phyloP scores from a whole-genome alignment of 495 filamentous ascomycete species.

The Neurospora sp. region DNA sequence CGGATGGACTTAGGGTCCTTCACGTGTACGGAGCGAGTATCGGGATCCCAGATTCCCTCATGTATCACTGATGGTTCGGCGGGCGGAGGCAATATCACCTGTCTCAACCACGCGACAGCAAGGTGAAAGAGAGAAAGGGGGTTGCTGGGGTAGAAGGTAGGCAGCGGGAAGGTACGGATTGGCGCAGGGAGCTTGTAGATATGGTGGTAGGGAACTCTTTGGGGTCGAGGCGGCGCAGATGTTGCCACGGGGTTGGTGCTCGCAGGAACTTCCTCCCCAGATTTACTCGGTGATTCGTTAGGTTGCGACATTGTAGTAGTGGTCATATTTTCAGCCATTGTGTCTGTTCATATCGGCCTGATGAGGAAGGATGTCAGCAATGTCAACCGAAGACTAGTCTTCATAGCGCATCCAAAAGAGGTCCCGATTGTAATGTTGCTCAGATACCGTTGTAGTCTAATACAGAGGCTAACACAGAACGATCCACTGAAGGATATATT shows the following conservation, averaged over 20 bases:
- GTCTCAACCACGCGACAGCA: constrained; percentile 62
- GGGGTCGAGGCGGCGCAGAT: constrained; percentile 8
- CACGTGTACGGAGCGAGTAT: constrained; percentile 77
- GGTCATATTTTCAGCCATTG: constrained; percentile 31
- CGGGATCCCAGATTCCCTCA: constrained; percentile 62
- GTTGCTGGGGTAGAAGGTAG: constrained; percentile 82
- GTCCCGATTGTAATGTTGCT: constrained; percentile 25
- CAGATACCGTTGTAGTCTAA: constrained; percentile 99
- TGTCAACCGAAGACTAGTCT: background rate
- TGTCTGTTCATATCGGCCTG: constrained; percentile 28
- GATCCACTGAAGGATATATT: constrained; percentile 56
- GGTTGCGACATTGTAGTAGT: background rate
- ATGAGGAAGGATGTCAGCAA: background rate
- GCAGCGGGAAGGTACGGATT: constrained; percentile 68
- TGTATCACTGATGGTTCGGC: constrained; percentile 59
- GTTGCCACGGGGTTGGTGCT: constrained; percentile 10
- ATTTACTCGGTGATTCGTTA: background rate
- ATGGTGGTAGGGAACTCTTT: constrained; percentile 41
- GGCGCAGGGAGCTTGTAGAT: constrained; percentile 77
- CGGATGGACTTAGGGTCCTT: constrained; percentile 63
- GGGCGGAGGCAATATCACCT: constrained; percentile 53
- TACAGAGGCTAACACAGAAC: constrained; percentile 63
- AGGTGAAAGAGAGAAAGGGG: constrained; percentile 78
- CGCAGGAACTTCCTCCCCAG: background rate
- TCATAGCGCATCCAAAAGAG: background rate